These are phyloP conservation scores for Aspergillus udagawae DNA, from an alignment of 2,329 filamentous ascomycete species.

Conservation along the genomic window DNA sequence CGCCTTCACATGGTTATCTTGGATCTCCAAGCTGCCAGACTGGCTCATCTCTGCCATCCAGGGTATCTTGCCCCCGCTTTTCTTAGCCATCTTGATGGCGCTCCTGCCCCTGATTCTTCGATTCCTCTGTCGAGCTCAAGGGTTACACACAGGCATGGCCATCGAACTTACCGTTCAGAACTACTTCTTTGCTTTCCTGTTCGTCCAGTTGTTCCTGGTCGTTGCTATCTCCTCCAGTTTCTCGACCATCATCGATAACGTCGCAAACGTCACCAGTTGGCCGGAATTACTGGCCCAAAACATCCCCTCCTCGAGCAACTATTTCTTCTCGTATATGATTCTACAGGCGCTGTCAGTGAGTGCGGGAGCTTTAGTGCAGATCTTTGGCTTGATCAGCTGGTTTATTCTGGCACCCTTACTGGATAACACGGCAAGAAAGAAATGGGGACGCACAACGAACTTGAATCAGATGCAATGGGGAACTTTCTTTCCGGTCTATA, in stretches of 20 bases:
- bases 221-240: constrained; percentile 80
- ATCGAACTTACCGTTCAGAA: constrained; percentile 79
- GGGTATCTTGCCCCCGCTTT: constrained; percentile 76
- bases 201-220: constrained; percentile 90
- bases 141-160: constrained; percentile 76
- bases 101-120: constrained; percentile 76
- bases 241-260: constrained; percentile 59
- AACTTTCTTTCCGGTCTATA: constrained; percentile 91
- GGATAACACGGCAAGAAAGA: constrained; percentile 76
- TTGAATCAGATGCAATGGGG: constrained; percentile 82
- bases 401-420: constrained; percentile 75
- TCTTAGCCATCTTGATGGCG: constrained; percentile 74
- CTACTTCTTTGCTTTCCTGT: constrained; percentile 92
- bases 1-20: constrained; percentile 64
- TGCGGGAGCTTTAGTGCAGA: constrained; percentile 80
- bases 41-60: constrained; percentile 66
- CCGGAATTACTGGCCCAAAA: constrained; percentile 70
- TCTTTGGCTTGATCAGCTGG: constrained; percentile 74
- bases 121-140: constrained; percentile 68
- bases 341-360: constrained; percentile 89
- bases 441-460: constrained; percentile 79
- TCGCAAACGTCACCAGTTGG: constrained; percentile 66
- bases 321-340: constrained; percentile 98
- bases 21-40: constrained; percentile 60
- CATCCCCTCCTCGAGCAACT: constrained; percentile 83